Conservation (phyloP, 2,329 filamentous ascomycete genomes). For the Bipolaris zeicola region DNA sequence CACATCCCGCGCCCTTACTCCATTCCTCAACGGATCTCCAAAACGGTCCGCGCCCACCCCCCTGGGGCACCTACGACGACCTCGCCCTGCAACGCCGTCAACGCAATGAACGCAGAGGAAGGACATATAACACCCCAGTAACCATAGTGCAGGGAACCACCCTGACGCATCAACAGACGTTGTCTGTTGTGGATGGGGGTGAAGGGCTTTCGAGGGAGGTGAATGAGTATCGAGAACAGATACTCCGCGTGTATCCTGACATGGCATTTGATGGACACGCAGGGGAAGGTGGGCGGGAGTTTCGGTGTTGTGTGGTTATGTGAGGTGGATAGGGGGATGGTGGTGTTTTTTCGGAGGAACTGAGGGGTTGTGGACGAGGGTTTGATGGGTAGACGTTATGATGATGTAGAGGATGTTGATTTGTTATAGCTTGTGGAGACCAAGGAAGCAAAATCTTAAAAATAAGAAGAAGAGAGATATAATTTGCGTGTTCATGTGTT, state of each 20-base stretch:
- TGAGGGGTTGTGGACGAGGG: no score
- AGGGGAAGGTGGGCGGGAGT: slow-evolving; percentile 5
- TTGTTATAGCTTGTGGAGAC: no score
- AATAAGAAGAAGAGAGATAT: no score
- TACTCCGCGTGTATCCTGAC: slow-evolving; percentile 30
- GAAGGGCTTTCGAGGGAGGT: slow-evolving; percentile 22
- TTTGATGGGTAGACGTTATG: no score
- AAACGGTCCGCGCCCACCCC: slow-evolving; percentile 19
- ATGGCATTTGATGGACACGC: slow-evolving; percentile 26
- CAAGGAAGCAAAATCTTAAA: no score
- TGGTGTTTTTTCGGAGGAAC: no score
- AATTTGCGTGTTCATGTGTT: no score
- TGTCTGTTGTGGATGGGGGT: background rate
- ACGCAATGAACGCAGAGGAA: slow-evolving; percentile 11
- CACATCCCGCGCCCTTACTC: background rate
- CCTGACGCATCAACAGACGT: background rate
- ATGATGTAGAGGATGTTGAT: no score
- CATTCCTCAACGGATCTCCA: slow-evolving; percentile 2
- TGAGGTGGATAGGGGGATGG: slow-evolving; percentile 1
- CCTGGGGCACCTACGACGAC: slow-evolving; percentile 20
- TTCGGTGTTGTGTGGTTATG: slow-evolving; percentile 26
- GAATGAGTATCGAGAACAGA: slow-evolving; percentile 25
- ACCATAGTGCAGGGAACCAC: background rate
- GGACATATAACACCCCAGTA: background rate
- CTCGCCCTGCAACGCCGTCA: slow-evolving; percentile 16